Base-by-base conservation (phyloP, 305 asterid species). In the Ilex paraguariensis region DNA sequence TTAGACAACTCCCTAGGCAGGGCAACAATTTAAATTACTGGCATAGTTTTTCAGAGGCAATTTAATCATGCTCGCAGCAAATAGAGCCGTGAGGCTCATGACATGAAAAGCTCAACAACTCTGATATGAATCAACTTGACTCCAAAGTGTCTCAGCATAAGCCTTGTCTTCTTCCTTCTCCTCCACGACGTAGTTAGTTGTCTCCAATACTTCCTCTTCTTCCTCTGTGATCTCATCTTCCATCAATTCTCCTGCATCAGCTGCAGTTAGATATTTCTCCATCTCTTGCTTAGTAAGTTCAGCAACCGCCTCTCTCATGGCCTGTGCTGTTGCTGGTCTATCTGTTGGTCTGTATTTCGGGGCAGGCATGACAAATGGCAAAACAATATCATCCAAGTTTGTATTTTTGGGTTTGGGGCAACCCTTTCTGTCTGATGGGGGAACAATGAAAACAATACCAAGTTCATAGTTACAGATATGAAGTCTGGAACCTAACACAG, bases 121-220 rank as follows among this genome's bases (percentile, higher is more conserved):
- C 55, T 60, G 15, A 3, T 79, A 75, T 56, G 82, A 74, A 73
- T 71, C 86, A 64, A 86, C 82, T 66, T 83, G 88, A 70, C 79
- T 73, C 97, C 97, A 90, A 11, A 90, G 80, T 65, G 69, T 65
- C 67, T 84, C 93, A 36, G 97, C 96, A 66, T 90, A 90, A 59
- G 80, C 93, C 66, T 76, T 84, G 36, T 90, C 96, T 39, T 90
- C 97, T 76, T 86, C 97, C 76, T 75, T 84, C 77, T 90, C 96
- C 62, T 21, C 70, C 12, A 70, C 55, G 7, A 66, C 72, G 45
- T 54, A 69, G 56, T 59, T 73, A 67, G 50, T 52, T 57, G 61
- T 62, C 69, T 82, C 91, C 70, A 64, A 28, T 39, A 70, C 67
- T 69, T 77, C 88, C 51, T 86, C 96, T 57, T 86, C 91, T 67